Conservation (phyloP, 208 protist genomes). For the Strigomonas oncopelti region DNA sequence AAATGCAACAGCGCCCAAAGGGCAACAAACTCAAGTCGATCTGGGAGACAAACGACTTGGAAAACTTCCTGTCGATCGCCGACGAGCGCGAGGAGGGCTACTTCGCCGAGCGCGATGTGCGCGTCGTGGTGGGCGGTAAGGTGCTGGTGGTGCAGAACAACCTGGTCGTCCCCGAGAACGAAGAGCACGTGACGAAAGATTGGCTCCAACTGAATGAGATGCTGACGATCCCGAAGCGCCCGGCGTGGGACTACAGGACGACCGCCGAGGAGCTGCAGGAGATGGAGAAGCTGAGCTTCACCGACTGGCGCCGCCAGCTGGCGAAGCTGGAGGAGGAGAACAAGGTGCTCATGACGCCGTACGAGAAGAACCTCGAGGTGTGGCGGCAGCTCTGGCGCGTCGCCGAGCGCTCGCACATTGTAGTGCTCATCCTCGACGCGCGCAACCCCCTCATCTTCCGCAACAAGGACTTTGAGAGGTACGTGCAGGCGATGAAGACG, state of each 20-base stretch:
- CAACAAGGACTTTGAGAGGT: conserved; percentile 75
- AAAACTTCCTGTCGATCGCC: conserved; percentile 83
- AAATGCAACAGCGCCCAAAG: conserved; percentile 36
- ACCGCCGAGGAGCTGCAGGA: conserved; percentile 56
- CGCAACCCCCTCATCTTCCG: conserved; percentile 97
- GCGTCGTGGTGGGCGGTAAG: conserved; percentile 76
- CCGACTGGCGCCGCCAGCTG: conserved; percentile 87
- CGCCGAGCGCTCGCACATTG: conserved; percentile 92
- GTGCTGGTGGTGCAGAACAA: conserved; percentile 75
- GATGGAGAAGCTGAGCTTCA: conserved; percentile 79
- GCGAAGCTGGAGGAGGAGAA: conserved; percentile 92
- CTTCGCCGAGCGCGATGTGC: conserved; percentile 74
- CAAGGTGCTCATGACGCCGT: conserved; percentile 94
- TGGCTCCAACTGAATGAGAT: conserved; percentile 73
- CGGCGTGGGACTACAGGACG: conserved; percentile 78
- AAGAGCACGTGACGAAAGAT: conserved; percentile 30
- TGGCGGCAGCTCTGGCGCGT: conserved; percentile 99
- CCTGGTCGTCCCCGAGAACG: conserved; percentile 47
- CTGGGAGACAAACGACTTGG: conserved; percentile 85
- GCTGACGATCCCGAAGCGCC: conserved; percentile 83
- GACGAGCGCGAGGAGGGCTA: conserved; percentile 85
- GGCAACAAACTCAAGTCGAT: conserved; percentile 76
- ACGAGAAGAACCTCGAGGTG: conserved; percentile 99
- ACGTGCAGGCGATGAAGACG: conserved; percentile 86
- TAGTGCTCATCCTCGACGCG: conserved; percentile 94